Conservation (phyloP, 768 basidiomycete genomes). For the Macrolepiota fuliginosa region DNA sequence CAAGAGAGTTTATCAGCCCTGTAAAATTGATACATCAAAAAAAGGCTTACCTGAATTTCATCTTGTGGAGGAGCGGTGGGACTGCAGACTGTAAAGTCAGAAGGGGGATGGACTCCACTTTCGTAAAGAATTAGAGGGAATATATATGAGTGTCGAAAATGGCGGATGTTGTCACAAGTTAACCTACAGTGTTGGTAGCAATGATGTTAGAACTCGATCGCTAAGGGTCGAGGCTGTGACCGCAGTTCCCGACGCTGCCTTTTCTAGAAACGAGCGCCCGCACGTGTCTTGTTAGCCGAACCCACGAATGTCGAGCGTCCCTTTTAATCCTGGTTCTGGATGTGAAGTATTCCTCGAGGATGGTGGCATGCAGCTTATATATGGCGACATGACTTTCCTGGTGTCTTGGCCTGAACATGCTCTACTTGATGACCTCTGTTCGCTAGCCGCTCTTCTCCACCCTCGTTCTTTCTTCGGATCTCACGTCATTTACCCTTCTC, state of each 20-base stretch:
- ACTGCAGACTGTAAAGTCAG: constrained; percentile 24
- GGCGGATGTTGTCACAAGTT: neutral
- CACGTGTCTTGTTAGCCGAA: neutral
- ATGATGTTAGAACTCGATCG: neutral
- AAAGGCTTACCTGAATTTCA: constrained; percentile 60
- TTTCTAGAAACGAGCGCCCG: neutral
- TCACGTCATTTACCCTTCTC: neutral
- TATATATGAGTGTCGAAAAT: neutral
- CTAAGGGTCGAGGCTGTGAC: neutral
- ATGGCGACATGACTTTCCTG: neutral
- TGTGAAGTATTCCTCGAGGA: neutral
- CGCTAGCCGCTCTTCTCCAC: neutral
- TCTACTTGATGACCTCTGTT: neutral
- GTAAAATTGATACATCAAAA: neutral
- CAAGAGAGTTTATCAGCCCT: neutral
- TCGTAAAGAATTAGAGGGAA: constrained; percentile 13
- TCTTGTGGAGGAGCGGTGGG: constrained; percentile 27
- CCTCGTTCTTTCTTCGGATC: neutral
- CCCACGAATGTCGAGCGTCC: neutral
- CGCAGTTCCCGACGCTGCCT: neutral
- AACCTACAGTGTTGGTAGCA: neutral
- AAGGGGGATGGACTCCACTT: constrained; percentile 40
- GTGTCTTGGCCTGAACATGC: neutral
- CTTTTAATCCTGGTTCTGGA: neutral
- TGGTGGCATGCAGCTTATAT: neutral